A percentile compares a stretch with the other conserved stretches of the same genome.
These are phyloP conservation scores for Termitomyces sp. DNA, from an alignment of 768 basidiomycete species.

Conservation along the genomic window DNA sequence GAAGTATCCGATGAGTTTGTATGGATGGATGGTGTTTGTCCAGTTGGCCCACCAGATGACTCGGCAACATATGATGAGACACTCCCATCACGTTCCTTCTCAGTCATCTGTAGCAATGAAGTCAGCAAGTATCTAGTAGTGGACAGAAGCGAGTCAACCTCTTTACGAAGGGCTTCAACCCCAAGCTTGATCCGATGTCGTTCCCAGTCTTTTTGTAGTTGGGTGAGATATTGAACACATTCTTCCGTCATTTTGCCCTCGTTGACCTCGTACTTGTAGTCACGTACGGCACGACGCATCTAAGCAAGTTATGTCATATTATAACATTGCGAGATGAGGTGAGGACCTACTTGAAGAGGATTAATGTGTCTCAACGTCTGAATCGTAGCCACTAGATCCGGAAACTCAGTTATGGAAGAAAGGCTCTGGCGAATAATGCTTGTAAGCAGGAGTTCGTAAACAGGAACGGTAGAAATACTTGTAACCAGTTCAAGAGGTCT, in stretches of 20 bases:
- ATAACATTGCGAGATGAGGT: background rate
- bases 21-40: constrained; percentile 34
- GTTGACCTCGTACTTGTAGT: constrained; percentile 92
- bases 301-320: constrained; percentile 11
- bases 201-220: constrained; percentile 98
- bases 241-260: constrained; percentile 94
- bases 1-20: constrained; percentile 34
- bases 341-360: constrained; percentile 71
- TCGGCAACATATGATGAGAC: constrained; percentile 50
- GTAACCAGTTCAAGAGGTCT: constrained; percentile 85
- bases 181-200: constrained; percentile 83
- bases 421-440: constrained; percentile 51
- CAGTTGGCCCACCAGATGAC: constrained; percentile 27
- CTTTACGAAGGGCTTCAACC: constrained; percentile 80
- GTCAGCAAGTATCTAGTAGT: constrained; percentile 3
- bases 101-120: constrained; percentile 48
- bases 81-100: constrained; percentile 64
- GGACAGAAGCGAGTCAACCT: constrained; percentile 43
- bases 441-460: background rate
- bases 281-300: constrained; percentile 93
- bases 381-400: constrained; percentile 85
- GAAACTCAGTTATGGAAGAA: constrained; percentile 86
- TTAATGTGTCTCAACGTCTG: constrained; percentile 86
- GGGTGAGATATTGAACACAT: constrained; percentile 89
- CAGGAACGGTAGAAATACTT: constrained; percentile 42